Percentiles rank a stretch among this genome's conserved stretches.
phyloP scores from a whole-genome alignment of 2,329 filamentous ascomycete species.

The Magnaporthiopsis rhizophila region DNA sequence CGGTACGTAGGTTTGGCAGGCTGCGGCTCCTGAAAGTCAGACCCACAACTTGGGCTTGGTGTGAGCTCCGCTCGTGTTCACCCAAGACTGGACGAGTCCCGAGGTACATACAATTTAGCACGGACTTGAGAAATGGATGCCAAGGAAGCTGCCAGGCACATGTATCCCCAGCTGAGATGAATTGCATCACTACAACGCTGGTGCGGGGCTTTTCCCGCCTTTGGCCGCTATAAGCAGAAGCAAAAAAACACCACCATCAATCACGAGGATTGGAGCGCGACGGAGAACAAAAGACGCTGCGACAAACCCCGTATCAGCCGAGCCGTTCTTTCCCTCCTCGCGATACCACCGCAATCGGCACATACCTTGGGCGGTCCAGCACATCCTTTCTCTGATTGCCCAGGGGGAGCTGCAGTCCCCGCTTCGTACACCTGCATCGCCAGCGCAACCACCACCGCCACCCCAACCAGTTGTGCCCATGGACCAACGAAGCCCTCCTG shows the following conservation, averaged over 20 bases:
- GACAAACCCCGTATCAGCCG: neutral
- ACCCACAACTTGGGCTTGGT: neutral
- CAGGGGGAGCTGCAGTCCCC: neutral
- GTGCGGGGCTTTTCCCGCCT: neutral
- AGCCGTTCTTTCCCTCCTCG: neutral
- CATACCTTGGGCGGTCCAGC: too few species aligned
- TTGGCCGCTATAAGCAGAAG: neutral
- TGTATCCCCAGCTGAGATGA: neutral
- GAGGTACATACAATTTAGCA: neutral
- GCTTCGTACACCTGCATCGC: neutral
- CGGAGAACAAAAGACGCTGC: too few species aligned
- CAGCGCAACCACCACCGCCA: neutral
- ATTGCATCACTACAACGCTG: neutral
- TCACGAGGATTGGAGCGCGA: too few species aligned
- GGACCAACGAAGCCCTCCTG: constrained; percentile 56
- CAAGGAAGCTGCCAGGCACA: neutral
- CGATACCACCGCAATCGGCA: neutral
- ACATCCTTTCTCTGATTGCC: neutral
- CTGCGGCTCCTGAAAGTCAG: neutral
- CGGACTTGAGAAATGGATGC: too few species aligned
- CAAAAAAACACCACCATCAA: neutral
- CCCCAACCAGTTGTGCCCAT: constrained; percentile 21
- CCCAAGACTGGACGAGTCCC: neutral
- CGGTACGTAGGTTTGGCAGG: neutral
- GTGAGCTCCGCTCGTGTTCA: neutral